Conservation (phyloP, 2,329 filamentous ascomycete genomes). For the Calycina marina region DNA sequence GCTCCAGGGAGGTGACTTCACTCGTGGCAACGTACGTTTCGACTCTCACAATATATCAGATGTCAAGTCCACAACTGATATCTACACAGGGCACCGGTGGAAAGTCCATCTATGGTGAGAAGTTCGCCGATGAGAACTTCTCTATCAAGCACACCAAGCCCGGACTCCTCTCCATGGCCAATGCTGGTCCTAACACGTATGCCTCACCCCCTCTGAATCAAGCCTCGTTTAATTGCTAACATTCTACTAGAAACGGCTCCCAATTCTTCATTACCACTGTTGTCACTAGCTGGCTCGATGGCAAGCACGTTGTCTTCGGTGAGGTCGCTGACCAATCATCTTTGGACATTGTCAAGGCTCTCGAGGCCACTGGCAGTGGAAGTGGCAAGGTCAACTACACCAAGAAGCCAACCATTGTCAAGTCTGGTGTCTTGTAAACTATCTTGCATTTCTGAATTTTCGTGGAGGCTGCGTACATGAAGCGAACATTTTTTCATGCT, state of each 20-base stretch:
- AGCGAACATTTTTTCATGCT: no score
- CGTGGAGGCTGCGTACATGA: no score
- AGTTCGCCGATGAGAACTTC: conserved; percentile 94
- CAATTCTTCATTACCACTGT: conserved; percentile 98
- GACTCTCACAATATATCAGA: conserved; percentile 1
- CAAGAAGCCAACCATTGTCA: conserved; percentile 43
- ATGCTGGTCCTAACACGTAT: conserved; percentile 86
- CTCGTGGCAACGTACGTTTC: conserved; percentile 65
- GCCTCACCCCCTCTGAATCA: conserved; percentile 41
- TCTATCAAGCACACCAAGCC: conserved; percentile 54
- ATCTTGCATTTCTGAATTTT: conserved; percentile 1
- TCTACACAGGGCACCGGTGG: conserved; percentile 58
- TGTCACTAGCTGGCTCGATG: conserved; percentile 83
- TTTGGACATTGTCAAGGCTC: conserved; percentile 39
- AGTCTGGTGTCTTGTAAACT: conserved; percentile 27
- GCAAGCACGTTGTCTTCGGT: conserved; percentile 92
- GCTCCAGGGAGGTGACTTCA: conserved; percentile 95
- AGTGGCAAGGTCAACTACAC: conserved; percentile 40
- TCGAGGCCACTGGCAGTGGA: conserved; percentile 44
- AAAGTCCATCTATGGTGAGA: conserved; percentile 90
- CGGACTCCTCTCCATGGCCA: conserved; percentile 86
- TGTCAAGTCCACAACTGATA: conserved; percentile 57
- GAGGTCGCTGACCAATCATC: conserved; percentile 37
- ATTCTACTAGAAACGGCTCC: conserved; percentile 96
- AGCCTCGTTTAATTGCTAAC: conserved; percentile 31